These are phyloP conservation scores for Solanum gracilifrons DNA, from an alignment of 257 asterid genomes.

Conservation along the genomic window DNA sequence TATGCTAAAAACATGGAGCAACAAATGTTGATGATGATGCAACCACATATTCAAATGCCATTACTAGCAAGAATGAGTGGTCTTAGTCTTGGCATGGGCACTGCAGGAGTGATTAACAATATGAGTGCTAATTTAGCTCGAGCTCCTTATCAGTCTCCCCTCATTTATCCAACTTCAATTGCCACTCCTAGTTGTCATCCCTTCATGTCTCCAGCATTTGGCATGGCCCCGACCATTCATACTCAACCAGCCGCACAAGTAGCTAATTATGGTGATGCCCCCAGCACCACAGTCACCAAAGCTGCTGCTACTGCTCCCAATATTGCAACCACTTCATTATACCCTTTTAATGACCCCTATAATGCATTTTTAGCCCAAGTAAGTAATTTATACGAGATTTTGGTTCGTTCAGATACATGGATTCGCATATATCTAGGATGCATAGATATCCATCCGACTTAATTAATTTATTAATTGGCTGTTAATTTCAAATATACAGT, in stretches of 20 bases:
- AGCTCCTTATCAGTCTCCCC: not conserved
- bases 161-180: slow-evolving; percentile 2
- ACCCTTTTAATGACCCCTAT: slow-evolving; percentile 29
- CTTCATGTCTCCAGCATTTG: slow-evolving; percentile 19
- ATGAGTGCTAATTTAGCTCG: not conserved
- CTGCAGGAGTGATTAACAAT: not conserved
- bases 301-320: not conserved
- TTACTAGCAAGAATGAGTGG: slow-evolving; percentile 35
- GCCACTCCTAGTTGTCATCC: slow-evolving; percentile 18
- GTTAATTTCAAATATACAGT: not conserved
- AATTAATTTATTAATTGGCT: no score
- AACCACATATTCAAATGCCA: slow-evolving; percentile 57
- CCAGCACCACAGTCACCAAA: not conserved
- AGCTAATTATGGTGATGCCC: no score
- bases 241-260: not conserved
- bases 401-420: no score
- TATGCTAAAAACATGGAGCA: slow-evolving; percentile 23
- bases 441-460: no score
- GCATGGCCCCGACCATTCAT: slow-evolving; percentile 7
- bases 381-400: not conserved
- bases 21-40: slow-evolving; percentile 42
- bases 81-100: not conserved
- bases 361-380: slow-evolving; percentile 47
- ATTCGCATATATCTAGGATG: no score
- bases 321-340: not conserved